Evolutionary conservation across 2,329 filamentous ascomycete genomes (phyloP).

Genomic region (Chrysosphaeria jannelii): DNA sequence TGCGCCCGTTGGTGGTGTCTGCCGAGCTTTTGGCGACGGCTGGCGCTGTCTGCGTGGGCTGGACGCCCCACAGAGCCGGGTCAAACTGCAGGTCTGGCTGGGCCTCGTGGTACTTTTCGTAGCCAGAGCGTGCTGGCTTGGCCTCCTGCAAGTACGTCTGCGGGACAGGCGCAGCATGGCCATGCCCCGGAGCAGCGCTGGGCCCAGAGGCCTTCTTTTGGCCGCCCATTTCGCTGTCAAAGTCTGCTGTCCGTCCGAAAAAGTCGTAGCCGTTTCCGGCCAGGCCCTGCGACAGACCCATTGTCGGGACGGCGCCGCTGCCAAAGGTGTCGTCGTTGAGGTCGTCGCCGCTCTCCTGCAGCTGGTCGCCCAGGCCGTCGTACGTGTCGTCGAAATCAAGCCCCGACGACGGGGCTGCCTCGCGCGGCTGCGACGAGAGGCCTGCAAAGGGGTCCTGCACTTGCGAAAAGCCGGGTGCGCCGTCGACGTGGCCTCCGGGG

Average conservation of each 20-base stretch:
- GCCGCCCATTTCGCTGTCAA: constrained; percentile 72
- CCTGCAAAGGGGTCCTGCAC: constrained; percentile 65
- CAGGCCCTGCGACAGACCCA: constrained; percentile 10
- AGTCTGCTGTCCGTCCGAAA: constrained; percentile 15
- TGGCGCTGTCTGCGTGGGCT: constrained; percentile 23
- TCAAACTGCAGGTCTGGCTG: constrained; percentile 80
- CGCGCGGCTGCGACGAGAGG: constrained; percentile 26
- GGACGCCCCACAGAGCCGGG: constrained; percentile 70
- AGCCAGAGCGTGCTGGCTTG: constrained; percentile 41
- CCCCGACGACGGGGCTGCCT: constrained; percentile 26
- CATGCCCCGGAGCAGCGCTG: constrained; percentile 16
- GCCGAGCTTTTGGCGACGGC: constrained; percentile 5
- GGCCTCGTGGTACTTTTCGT: constrained; percentile 74
- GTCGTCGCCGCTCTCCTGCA: constrained; percentile 74
- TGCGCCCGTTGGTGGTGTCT: constrained; percentile 19
- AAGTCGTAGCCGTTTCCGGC: constrained; percentile 1
- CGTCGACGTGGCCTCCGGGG: constrained; percentile 34
- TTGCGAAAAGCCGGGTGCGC: constrained; percentile 56
- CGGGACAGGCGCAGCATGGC: constrained; percentile 6
- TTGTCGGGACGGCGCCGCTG: not conserved
- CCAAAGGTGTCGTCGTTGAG: constrained; percentile 90
- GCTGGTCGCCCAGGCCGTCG: constrained; percentile 69
- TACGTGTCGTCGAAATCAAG: constrained; percentile 89
- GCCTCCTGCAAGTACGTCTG: constrained; percentile 1
- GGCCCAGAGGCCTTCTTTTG: constrained; percentile 52